Conservation (phyloP, 352 stramenopile species). For the Globisporangium perplexum region DNA sequence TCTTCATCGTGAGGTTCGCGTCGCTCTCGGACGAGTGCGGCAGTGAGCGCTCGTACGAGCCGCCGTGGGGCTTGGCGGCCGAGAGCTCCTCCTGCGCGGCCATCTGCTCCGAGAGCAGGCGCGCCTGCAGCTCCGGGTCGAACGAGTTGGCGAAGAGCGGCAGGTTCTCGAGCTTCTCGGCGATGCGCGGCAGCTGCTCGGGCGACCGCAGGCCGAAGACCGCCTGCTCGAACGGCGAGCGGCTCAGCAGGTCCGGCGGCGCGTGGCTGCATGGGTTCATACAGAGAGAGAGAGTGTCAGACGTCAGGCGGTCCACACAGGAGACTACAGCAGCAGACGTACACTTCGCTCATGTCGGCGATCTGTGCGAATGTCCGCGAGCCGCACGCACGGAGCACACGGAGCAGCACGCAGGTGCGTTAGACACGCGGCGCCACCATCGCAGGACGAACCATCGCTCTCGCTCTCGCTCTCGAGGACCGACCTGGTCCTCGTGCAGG, state of each 20-base stretch:
- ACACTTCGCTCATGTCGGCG: conserved; percentile 53
- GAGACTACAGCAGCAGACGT: conserved; percentile 12
- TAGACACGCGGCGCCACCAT: neutral
- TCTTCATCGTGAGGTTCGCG: conserved; percentile 56
- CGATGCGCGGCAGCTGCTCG: conserved; percentile 60
- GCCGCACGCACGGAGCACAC: neutral
- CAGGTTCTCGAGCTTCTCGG: conserved; percentile 60
- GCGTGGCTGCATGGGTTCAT: conserved; percentile 16
- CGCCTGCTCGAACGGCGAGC: conserved; percentile 54
- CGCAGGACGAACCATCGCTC: too few species aligned
- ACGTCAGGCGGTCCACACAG: neutral
- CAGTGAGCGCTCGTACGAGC: conserved; percentile 45
- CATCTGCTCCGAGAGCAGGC: conserved; percentile 62
- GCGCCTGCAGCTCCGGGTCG: conserved; percentile 50
- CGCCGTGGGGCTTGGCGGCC: conserved; percentile 30
- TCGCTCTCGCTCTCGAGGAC: too few species aligned
- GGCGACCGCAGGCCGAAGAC: conserved; percentile 23
- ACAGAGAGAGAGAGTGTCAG: neutral
- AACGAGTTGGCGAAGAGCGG: conserved; percentile 47
- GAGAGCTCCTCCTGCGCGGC: conserved; percentile 19
- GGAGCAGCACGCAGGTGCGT: neutral
- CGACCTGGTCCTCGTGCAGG: conserved; percentile 1
- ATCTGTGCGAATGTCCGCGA: neutral
- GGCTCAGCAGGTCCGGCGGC: conserved; percentile 43
- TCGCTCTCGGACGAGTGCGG: conserved; percentile 10